Evolutionary conservation across 2,329 filamentous ascomycete species (phyloP).

Genomic region (Penicillium brasilianum): DNA sequence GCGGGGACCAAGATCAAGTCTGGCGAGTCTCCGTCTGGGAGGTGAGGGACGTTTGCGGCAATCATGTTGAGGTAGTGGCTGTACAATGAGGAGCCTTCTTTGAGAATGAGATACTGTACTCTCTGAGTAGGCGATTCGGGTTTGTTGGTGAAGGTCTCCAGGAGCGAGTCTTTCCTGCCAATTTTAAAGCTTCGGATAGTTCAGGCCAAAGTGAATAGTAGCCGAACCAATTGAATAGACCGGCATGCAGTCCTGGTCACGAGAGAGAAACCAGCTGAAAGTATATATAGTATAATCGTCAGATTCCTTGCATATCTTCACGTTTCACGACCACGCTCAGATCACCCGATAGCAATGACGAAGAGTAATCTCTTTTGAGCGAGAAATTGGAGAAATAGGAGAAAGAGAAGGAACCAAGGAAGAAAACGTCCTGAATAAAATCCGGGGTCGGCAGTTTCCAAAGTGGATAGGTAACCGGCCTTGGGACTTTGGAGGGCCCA

Average conservation of each 20-base stretch:
- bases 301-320: not conserved
- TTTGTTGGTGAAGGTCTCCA: constrained; percentile 2
- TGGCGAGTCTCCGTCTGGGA: constrained; percentile 57
- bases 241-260: not conserved
- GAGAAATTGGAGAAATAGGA: not conserved
- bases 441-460: constrained; percentile 4
- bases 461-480: constrained; percentile 8
- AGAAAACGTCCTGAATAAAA: not conserved
- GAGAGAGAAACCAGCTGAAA: not conserved
- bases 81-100: not conserved
- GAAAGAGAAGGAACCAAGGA: not conserved
- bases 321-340: not conserved
- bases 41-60: constrained; percentile 39
- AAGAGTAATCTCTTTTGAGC: no score
- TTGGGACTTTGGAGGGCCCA: constrained; percentile 4
- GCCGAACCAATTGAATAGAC: not conserved
- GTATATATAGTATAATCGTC: not conserved
- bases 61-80: constrained; percentile 38
- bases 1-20: constrained; percentile 60
- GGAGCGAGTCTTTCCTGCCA: not conserved
- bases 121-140: not conserved
- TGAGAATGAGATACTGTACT: not conserved
- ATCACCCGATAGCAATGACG: not conserved
- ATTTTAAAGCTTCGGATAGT: not conserved
- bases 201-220: not conserved